These are phyloP conservation scores for Backusella circina DNA, from an alignment of 192 early-diverging fungal genomes.

Conservation along the genomic window DNA sequence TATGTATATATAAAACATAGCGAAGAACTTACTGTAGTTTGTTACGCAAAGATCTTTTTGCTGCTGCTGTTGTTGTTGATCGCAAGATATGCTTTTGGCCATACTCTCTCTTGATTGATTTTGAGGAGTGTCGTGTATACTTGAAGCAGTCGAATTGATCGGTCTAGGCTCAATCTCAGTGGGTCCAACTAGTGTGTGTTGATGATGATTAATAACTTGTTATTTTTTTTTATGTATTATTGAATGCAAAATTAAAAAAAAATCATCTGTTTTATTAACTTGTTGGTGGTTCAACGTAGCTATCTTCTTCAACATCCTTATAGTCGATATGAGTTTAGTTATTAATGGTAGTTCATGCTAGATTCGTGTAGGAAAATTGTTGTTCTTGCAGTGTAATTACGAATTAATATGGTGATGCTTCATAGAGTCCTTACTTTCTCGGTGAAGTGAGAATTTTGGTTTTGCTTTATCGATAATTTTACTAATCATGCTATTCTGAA, in stretches of 20 bases:
- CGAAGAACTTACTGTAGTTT: neutral
- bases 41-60: neutral
- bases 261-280: neutral
- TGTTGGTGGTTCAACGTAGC: neutral
- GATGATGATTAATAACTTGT: neutral
- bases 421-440: neutral
- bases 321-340: no score
- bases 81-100: neutral
- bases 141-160: neutral
- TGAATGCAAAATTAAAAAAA: no score
- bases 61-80: neutral
- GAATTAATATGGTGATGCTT: neutral
- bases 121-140: neutral
- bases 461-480: slow-evolving; percentile 21
- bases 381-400: no score
- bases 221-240: neutral
- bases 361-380: no score
- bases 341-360: no score
- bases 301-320: neutral
- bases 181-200: neutral
- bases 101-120: neutral
- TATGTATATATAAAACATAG: neutral
- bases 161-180: neutral
- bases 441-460: neutral
- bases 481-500: neutral